phyloP scores from a whole-genome alignment of 805 yeast species.

The Yamadazyma philogaea region DNA sequence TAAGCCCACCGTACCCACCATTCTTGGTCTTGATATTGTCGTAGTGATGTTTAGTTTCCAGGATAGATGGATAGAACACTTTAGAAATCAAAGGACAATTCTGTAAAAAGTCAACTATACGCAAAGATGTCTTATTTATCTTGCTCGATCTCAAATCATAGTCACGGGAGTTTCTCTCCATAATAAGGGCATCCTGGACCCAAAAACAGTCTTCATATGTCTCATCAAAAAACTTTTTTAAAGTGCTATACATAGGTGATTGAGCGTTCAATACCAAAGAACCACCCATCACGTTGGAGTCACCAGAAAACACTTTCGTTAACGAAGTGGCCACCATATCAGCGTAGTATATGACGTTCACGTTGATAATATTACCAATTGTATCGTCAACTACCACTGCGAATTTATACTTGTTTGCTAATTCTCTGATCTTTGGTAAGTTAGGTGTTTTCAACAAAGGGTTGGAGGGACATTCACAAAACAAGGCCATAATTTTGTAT shows the following conservation, averaged over 20 bases:
- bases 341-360: conserved; percentile 76
- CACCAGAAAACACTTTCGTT: conserved; percentile 92
- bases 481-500: conserved; percentile 62
- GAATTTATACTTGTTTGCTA: conserved; percentile 70
- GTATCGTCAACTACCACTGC: conserved; percentile 91
- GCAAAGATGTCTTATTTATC: conserved; percentile 55
- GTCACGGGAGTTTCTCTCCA: conserved; percentile 93
- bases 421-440: conserved; percentile 55
- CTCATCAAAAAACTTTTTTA: conserved; percentile 50
- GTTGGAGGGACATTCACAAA: conserved; percentile 93
- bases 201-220: conserved; percentile 73
- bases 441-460: conserved; percentile 89
- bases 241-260: conserved; percentile 45
- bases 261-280: conserved; percentile 73
- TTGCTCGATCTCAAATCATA: conserved; percentile 59
- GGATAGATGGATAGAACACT: conserved; percentile 68
- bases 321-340: conserved; percentile 85
- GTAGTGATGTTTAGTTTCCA: conserved; percentile 57
- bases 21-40: conserved; percentile 62
- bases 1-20: conserved; percentile 89
- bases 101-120: conserved; percentile 52
- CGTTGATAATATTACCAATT: conserved; percentile 84
- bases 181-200: conserved; percentile 90
- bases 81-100: conserved; percentile 53
- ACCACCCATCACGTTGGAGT: conserved; percentile 95